Base-by-base conservation (phyloP, 2,329 filamentous ascomycete species). In the Fusarium begoniae region DNA sequence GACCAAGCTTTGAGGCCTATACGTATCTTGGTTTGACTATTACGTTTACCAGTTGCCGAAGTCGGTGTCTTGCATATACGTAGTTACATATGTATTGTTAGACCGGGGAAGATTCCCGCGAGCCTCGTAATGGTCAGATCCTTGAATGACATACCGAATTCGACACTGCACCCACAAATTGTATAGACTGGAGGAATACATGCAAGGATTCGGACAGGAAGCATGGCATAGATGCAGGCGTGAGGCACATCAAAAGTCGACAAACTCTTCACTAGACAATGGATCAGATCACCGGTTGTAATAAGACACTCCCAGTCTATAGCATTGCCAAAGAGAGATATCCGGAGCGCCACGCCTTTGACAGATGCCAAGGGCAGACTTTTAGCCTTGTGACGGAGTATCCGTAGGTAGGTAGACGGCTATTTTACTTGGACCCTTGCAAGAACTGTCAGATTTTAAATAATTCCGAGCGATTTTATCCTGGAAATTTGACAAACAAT, bases 281-380 rank as follows among this genome's bases (percentile, higher is more conserved):
- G 50, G 26, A 72, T 74, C 71, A 74, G 73, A 54, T 69, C 71
- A 74, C 58, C 22, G 48, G 44, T 59, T 57, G 40, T 61, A 24
- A 44, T 44, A 50, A 64, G 24, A 26, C 8, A 28, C 40, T 38
- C 66, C 60, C 18, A 35, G 66, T 40, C 41, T 48, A 59, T 70
- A 54, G 30, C 40, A 40, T 54, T 43, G 54, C 30, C 37, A 59
- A 54, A 38, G 54, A 44, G 24, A 58, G 47, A 53, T 40, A 59
- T 37, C n/a, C 45, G 37, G 22, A 55, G 26, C 37, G 44, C 35
- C 40, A n/a, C 26, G 38, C 47, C 37, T 66, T 59, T 66, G 47
- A 59, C 66, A 59, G 59, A 43, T 43, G 59, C 44, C 66, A 54
- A 48, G 41, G 37, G 41, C 13, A 55, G 17, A 35, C 26, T 26